Evolutionary conservation across 2,329 filamentous ascomycete species (phyloP).

Genomic region (Gremmenia infestans): DNA sequence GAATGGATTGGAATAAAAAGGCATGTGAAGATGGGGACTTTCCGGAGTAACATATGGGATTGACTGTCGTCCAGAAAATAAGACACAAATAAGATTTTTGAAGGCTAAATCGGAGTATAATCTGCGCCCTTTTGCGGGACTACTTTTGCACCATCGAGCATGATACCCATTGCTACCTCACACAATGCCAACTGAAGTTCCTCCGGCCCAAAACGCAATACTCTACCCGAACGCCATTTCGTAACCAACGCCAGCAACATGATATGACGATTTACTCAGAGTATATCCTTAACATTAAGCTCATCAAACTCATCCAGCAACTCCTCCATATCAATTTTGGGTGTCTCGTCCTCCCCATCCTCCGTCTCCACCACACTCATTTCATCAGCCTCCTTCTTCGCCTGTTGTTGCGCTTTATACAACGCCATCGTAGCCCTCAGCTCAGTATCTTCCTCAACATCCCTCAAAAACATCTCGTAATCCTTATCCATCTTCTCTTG

Average conservation of each 20-base stretch:
- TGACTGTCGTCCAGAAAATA: background rate
- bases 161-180: background rate
- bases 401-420: constrained; percentile 61
- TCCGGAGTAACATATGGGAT: too few species aligned
- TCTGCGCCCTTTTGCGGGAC: background rate
- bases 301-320: constrained; percentile 92
- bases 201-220: background rate
- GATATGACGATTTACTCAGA: background rate
- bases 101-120: background rate
- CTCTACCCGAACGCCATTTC: background rate
- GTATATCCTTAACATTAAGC: constrained; percentile 52
- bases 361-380: constrained; percentile 64
- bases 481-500: constrained; percentile 85
- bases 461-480: constrained; percentile 94
- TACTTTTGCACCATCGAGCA: background rate
- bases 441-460: constrained; percentile 94
- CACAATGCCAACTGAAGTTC: background rate
- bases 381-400: constrained; percentile 51
- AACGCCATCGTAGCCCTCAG: constrained; percentile 77
- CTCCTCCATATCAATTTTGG: constrained; percentile 72
- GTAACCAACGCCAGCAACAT: background rate
- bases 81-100: background rate
- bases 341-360: constrained; percentile 58
- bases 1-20: too few species aligned
- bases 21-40: too few species aligned